Percentiles rank a stretch among this genome's conserved stretches.
These are phyloP conservation scores for Tagetes erecta DNA, from an alignment of 129 eudicot species.

Conservation along the genomic window DNA sequence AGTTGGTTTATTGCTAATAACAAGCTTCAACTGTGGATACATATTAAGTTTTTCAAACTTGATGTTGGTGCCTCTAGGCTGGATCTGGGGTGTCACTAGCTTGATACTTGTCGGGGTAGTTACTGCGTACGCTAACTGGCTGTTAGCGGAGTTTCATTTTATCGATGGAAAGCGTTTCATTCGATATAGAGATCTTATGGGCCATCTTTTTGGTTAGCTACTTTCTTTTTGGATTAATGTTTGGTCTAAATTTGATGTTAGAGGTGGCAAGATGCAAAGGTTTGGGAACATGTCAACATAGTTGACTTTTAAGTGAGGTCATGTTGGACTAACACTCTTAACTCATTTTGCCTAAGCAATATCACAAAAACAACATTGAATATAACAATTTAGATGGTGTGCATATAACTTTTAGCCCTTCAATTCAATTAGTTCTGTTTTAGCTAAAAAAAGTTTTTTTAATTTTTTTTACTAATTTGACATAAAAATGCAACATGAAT, in stretches of 20 bases:
- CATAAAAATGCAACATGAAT: background rate
- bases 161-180: slow-evolving; percentile 55
- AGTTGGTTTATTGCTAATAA: slow-evolving; percentile 44
- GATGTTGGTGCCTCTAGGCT: slow-evolving; percentile 61
- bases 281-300: background rate
- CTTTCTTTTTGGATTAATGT: background rate
- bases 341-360: background rate
- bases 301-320: background rate
- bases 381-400: background rate
- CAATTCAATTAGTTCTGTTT: background rate
- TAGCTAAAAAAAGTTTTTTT: background rate
- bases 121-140: slow-evolving; percentile 56
- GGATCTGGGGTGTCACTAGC: slow-evolving; percentile 51
- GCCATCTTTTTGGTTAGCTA: slow-evolving; percentile 46
- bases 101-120: slow-evolving; percentile 38
- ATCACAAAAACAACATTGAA: background rate
- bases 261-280: background rate
- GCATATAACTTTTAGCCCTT: background rate
- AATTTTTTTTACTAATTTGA: background rate
- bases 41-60: slow-evolving; percentile 56
- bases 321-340: background rate
- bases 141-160: slow-evolving; percentile 53
- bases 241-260: background rate
- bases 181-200: slow-evolving; percentile 59
- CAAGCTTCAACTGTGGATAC: slow-evolving; percentile 62